Base-by-base conservation (phyloP, 1,284 basidiomycete species). In the Salmacisia buchloeana region DNA sequence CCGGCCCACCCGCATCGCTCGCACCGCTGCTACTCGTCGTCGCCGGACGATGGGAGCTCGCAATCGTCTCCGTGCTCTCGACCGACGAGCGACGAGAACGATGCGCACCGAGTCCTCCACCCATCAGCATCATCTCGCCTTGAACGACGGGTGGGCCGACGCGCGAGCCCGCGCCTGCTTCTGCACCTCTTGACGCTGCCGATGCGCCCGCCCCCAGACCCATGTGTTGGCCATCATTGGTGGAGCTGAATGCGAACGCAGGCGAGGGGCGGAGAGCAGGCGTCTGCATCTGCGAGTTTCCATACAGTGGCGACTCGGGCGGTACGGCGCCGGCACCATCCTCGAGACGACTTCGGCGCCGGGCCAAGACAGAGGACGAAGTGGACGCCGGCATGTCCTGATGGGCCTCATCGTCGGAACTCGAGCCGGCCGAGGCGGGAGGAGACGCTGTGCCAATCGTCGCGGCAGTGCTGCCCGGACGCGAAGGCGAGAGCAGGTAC, bases 381-480 rank as follows among this genome's bases (percentile, higher is more conserved):
- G n/a, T n/a, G n/a, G n/a, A 54, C 18, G 29, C 13, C 39, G 4
- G 18, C 49, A 33, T 54, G 49, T 18, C 49, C n/a, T n/a, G n/a
- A n/a, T n/a, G n/a, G n/a, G n/a, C n/a, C n/a, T n/a, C 49, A 33
- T 54, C 49, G 27, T 54, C 49, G 5, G 49, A 54, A n/a, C 49
- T 54, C 15, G 49, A 54, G 6, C 18, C 29, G 18, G 49, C 34
- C 33, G 63, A 66, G 18, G 62, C 69, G 2, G 71, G 67, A 7
- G 72, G 72, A 15, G 70, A 68, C 18, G 64, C 63, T 7, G 72
- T 74, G 12, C 72, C 72, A 4, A 69, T 66, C 0, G 72, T 74
- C 0, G 72, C 72, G 12, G 71, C 72, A 1, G 72, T 74, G 57
- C 72, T 74, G n/a, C 69, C 72, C 2, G 72, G 69, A n/a, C 72